Evolutionary conservation across 495 filamentous ascomycete species (phyloP).

Genomic region (Trypethelium eluteriae): DNA sequence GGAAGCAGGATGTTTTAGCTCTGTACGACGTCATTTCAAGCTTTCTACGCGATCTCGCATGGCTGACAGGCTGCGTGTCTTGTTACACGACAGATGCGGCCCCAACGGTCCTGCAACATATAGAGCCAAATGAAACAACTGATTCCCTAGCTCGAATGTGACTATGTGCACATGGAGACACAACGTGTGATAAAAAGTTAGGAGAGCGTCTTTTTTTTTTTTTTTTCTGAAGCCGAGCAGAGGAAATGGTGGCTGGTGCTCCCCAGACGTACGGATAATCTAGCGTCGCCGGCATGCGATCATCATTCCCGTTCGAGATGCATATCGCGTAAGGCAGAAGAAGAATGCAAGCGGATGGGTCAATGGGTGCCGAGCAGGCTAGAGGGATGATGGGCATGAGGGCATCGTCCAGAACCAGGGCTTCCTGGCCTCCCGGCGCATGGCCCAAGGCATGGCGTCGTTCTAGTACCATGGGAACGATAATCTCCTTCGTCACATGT

Average conservation of each 20-base stretch:
- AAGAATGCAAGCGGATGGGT: neutral
- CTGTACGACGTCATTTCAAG: slow-evolving; percentile 18
- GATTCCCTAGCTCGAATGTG: slow-evolving; percentile 5
- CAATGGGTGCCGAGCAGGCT: neutral
- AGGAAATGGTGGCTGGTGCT: neutral
- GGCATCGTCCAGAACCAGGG: neutral
- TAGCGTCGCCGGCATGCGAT: neutral
- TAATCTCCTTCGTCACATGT: neutral
- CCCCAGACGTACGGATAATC: neutral
- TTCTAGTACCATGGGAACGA: slow-evolving; percentile 4
- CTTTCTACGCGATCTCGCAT: slow-evolving; percentile 21
- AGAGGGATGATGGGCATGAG: neutral
- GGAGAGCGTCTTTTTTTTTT: neutral
- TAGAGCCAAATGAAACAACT: neutral
- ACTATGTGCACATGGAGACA: neutral
- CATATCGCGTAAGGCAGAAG: neutral
- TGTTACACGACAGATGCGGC: slow-evolving; percentile 24
- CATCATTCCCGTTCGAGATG: neutral
- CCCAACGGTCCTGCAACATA: slow-evolving; percentile 23
- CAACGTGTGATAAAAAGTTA: neutral
- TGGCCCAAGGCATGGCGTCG: neutral
- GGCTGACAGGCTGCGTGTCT: slow-evolving; percentile 19
- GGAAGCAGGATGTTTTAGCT: neutral
- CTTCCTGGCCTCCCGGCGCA: slow-evolving; percentile 3
- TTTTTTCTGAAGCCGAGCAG: neutral